A percentile compares a stretch with the other conserved stretches of the same genome.
These are phyloP conservation scores for Aplosporella prunicola DNA, from an alignment of 2,329 filamentous ascomycete genomes.

Conservation along the genomic window DNA sequence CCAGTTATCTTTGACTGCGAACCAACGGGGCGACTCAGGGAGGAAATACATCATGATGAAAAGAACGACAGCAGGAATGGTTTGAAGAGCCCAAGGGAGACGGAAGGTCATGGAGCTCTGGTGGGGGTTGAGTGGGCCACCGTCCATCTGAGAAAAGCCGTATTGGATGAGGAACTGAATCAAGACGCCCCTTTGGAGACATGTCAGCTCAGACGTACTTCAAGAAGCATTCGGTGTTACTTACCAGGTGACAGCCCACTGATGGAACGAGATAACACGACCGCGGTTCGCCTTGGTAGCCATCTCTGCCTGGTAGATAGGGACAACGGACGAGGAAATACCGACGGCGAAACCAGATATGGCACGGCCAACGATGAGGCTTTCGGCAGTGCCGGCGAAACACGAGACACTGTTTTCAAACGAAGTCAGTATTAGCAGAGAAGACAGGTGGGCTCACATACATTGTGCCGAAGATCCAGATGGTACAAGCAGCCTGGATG, in stretches of 20 bases:
- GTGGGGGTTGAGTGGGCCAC: conserved; percentile 18
- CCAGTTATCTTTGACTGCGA: conserved; percentile 52
- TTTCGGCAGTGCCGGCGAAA: conserved; percentile 14
- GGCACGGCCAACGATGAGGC: conserved; percentile 55
- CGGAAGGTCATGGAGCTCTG: conserved; percentile 47
- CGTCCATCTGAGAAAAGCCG: conserved; percentile 42
- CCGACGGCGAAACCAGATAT: conserved; percentile 80
- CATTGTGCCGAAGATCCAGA: conserved; percentile 29
- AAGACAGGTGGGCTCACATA: conserved; percentile 13
- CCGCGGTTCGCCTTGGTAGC: conserved; percentile 40
- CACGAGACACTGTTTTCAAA: too few relatives aligned
- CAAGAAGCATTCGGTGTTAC: too few relatives aligned
- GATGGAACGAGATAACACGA: conserved; percentile 54
- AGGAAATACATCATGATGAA: conserved; percentile 47
- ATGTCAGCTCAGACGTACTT: too few relatives aligned
- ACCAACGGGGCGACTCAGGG: conserved; percentile 54
- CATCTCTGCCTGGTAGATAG: conserved; percentile 92
- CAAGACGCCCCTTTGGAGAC: conserved; percentile 42
- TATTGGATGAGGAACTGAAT: conserved; percentile 57
- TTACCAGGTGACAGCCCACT: conserved; percentile 65
- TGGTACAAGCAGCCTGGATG: conserved; percentile 25
- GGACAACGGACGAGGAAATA: conserved; percentile 82
- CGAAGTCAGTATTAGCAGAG: too few relatives aligned
- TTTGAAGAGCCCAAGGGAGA: conserved; percentile 54
- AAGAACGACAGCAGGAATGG: conserved; percentile 23